Conservation (phyloP, 306 rosid genomes). For the Psophocarpus tetragonolobus region DNA sequence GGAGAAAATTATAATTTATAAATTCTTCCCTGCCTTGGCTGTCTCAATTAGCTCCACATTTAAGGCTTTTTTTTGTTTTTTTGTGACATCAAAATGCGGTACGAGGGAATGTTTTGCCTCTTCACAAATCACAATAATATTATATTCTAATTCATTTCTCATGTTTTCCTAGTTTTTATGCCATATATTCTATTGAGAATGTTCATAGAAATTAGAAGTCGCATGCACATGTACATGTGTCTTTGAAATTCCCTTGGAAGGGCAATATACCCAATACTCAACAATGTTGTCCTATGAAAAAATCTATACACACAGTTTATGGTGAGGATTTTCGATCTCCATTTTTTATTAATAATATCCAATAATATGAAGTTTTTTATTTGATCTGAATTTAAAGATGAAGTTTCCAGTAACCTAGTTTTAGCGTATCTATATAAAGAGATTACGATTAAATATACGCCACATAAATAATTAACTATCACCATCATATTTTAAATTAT, state of each 20-base stretch:
- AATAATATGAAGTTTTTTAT: background rate
- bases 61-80: slow-evolving; percentile 64
- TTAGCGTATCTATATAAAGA: no score
- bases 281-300: background rate
- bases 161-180: background rate
- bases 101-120: slow-evolving; percentile 73
- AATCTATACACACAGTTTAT: background rate
- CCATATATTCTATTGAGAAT: slow-evolving; percentile 23
- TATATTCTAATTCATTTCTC: background rate
- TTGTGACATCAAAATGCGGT: slow-evolving; percentile 66
- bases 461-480: background rate
- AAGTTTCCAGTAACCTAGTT: no score
- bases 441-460: background rate
- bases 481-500: background rate
- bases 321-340: background rate
- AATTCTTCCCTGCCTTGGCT: slow-evolving; percentile 17
- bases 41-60: slow-evolving; percentile 52
- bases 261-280: background rate
- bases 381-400: background rate
- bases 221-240: slow-evolving; percentile 20
- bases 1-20: slow-evolving; percentile 36
- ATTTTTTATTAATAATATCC: background rate
- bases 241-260: background rate
- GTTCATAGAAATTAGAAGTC: slow-evolving; percentile 35
- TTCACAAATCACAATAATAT: slow-evolving; percentile 28